Conservation (phyloP, 805 yeast genomes). For the Schwanniomyces pseudopolymorphus region DNA sequence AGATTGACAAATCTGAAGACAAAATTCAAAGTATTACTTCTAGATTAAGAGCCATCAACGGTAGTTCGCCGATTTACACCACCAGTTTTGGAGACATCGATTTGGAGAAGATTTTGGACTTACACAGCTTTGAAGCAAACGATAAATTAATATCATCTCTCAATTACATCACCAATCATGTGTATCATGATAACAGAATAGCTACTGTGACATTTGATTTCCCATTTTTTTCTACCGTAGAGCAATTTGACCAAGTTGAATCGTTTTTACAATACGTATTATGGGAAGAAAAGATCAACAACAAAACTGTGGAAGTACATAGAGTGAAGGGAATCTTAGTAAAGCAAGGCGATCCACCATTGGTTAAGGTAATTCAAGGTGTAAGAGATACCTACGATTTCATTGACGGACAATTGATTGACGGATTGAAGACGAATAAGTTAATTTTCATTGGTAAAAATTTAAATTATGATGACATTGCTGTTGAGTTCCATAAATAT, state of each 20-base stretch:
- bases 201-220: slow-evolving; percentile 39
- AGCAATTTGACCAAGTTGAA: slow-evolving; percentile 51
- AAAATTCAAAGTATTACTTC: slow-evolving; percentile 28
- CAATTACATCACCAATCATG: slow-evolving; percentile 8
- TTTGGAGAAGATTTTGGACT: slow-evolving; percentile 64
- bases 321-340: slow-evolving; percentile 77
- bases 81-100: slow-evolving; percentile 76
- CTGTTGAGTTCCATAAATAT: slow-evolving; percentile 25
- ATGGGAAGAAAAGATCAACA: slow-evolving; percentile 63
- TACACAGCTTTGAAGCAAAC: slow-evolving; percentile 68
- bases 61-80: slow-evolving; percentile 62
- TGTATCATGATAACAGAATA: slow-evolving; percentile 41
- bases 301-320: slow-evolving; percentile 62
- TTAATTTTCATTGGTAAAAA: slow-evolving; percentile 76
- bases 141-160: slow-evolving; percentile 18
- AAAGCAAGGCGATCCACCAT: slow-evolving; percentile 19
- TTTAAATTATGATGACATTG: slow-evolving; percentile 38
- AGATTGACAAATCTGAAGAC: slow-evolving; percentile 18
- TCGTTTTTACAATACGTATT: slow-evolving; percentile 64
- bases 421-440: slow-evolving; percentile 47
- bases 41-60: slow-evolving; percentile 57
- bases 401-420: slow-evolving; percentile 43
- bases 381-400: slow-evolving; percentile 91
- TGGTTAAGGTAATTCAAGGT: slow-evolving; percentile 75
- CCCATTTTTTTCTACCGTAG: slow-evolving; percentile 38